These are phyloP conservation scores for Cadophora luteo-olivacea DNA, from an alignment of 2,329 filamentous ascomycete species.

Conservation along the genomic window DNA sequence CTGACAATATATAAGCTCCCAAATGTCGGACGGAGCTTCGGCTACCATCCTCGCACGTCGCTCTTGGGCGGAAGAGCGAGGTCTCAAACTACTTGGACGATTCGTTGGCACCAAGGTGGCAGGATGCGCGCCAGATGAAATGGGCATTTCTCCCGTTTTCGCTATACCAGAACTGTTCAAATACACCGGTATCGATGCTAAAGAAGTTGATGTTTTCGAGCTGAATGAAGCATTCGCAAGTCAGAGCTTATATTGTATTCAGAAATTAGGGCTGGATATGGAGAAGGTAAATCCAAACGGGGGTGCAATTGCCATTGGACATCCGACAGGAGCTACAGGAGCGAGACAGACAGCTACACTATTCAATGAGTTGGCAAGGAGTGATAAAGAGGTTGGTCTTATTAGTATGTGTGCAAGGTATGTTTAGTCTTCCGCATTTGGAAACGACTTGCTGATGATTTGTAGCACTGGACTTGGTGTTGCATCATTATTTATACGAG, in stretches of 20 bases:
- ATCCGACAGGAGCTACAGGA: constrained; percentile 59
- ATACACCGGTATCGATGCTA: constrained; percentile 60
- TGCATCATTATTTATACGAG: constrained; percentile 36
- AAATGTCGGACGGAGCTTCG: constrained; percentile 70
- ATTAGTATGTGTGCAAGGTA: constrained; percentile 54
- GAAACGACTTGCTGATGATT: constrained; percentile 4
- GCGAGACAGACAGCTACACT: constrained; percentile 57
- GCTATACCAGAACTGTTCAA: constrained; percentile 69
- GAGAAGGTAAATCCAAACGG: constrained; percentile 59
- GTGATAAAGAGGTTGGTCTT: constrained; percentile 54
- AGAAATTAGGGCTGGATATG: constrained; percentile 54
- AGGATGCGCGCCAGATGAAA: constrained; percentile 70
- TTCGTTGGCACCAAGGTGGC: constrained; percentile 69
- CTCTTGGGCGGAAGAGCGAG: constrained; percentile 64
- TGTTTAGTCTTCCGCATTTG: neutral
- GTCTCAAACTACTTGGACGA: constrained; percentile 67
- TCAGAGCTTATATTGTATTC: constrained; percentile 49
- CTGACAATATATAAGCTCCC: constrained; percentile 46
- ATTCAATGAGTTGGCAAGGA: constrained; percentile 55
- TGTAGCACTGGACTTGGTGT: constrained; percentile 36
- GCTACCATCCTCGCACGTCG: constrained; percentile 69
- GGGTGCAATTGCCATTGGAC: constrained; percentile 59
- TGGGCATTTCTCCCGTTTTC: constrained; percentile 70
- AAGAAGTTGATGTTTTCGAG: constrained; percentile 70
- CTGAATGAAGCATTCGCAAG: constrained; percentile 61